Percentiles rank a stretch among this genome's conserved stretches.
Evolutionary conservation across 345 rosid genomes (phyloP).

Genomic region (Eucalyptus curtisii): DNA sequence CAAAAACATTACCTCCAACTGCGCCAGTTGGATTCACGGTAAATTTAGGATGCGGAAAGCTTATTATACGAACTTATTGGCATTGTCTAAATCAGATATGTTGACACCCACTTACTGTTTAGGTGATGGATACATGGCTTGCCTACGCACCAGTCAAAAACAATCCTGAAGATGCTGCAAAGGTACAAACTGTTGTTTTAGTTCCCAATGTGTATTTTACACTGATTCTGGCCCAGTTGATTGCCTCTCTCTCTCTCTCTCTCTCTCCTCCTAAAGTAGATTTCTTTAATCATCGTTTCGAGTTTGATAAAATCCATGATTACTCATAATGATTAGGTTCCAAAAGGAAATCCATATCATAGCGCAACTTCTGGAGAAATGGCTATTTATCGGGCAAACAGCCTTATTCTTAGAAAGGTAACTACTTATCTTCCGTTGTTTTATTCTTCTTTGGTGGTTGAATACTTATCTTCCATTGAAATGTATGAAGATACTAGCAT

Average conservation of each 20-base stretch:
- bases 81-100: neutral
- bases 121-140: slow-evolving; percentile 86
- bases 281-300: neutral
- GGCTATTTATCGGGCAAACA: slow-evolving; percentile 72
- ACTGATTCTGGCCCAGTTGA: neutral
- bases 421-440: neutral
- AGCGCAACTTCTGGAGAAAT: slow-evolving; percentile 97
- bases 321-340: slow-evolving; percentile 31
- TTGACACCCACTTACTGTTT: neutral
- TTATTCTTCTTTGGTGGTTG: neutral
- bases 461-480: neutral
- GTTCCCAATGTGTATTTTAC: neutral
- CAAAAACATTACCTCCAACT: slow-evolving; percentile 81
- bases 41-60: neutral
- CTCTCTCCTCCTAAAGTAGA: neutral
- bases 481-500: neutral
- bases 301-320: neutral
- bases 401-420: slow-evolving; percentile 67
- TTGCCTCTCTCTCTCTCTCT: neutral
- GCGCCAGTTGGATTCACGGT: slow-evolving; percentile 94
- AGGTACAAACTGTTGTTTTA: slow-evolving; percentile 24
- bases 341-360: slow-evolving; percentile 89
- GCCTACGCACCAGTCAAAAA: slow-evolving; percentile 95
- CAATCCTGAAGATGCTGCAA: slow-evolving; percentile 91
- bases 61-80: neutral